These are phyloP conservation scores for Poa annua DNA, from an alignment of 176 grass and related monocot species.

Conservation along the genomic window DNA sequence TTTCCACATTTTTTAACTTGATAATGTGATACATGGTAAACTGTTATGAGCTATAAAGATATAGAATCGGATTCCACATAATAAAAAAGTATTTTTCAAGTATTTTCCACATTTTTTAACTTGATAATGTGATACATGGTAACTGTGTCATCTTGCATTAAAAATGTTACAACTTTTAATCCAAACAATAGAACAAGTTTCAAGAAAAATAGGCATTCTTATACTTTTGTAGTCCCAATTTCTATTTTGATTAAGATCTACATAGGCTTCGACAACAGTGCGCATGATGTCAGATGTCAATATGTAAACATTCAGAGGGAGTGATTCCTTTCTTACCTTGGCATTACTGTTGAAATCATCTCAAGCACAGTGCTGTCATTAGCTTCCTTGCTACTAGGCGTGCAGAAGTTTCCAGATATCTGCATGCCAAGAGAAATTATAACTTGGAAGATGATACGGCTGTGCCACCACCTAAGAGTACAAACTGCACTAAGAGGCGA, in stretches of 20 bases:
- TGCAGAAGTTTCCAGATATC: conserved; percentile 78
- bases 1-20: conserved; percentile 15
- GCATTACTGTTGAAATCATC: conserved; percentile 67
- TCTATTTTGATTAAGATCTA: background rate
- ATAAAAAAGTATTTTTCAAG: background rate
- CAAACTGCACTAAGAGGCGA: background rate
- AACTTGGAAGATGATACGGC: conserved; percentile 43
- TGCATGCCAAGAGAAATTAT: conserved; percentile 42
- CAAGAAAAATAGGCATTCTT: background rate
- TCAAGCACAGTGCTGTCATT: conserved; percentile 42
- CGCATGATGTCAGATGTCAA: background rate
- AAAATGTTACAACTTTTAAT: background rate
- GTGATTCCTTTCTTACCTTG: conserved; percentile 43
- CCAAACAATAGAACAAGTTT: background rate
- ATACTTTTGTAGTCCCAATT: background rate
- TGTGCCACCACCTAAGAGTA: conserved; percentile 14
- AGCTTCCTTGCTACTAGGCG: conserved; percentile 33
- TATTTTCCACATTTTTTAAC: conserved; percentile 23
- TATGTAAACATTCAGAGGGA: background rate
- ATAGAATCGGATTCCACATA: background rate
- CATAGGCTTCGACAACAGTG: background rate
- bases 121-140: conserved; percentile 3
- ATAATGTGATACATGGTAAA: conserved; percentile 1
- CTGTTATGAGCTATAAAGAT: background rate
- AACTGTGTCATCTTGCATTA: background rate